A percentile compares a stretch with the other conserved stretches of the same genome.
Conservation (phyloP, 495 filamentous ascomycete genomes). For the Pyrenula massariospora region DNA sequence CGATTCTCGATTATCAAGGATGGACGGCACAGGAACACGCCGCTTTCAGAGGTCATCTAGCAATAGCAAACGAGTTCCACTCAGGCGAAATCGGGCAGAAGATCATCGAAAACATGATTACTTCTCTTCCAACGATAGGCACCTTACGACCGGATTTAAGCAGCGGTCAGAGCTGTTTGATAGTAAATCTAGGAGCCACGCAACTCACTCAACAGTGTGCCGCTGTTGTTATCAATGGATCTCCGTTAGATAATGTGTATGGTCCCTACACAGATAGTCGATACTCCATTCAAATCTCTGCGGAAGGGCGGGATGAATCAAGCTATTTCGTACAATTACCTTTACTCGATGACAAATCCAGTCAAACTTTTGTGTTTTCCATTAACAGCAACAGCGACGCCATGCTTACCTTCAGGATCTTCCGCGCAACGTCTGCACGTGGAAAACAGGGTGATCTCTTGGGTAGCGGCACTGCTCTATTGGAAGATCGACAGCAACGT, state of each 20-base stretch:
- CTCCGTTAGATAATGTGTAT: too few species aligned
- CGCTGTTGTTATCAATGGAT: too few species aligned
- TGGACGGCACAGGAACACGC: constrained; percentile 15
- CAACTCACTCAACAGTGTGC: too few species aligned
- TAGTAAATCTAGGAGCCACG: too few species aligned
- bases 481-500: constrained; percentile 4
- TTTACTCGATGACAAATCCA: constrained; percentile 15
- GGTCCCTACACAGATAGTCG: too few species aligned
- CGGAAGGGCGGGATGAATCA: too few species aligned
- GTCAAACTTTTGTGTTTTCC: constrained; percentile 14
- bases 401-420: constrained; percentile 12
- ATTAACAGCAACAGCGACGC: constrained; percentile 4
- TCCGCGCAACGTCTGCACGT: background rate
- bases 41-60: constrained; percentile 10
- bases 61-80: constrained; percentile 4
- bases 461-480: constrained; percentile 11
- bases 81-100: constrained; percentile 1
- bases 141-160: background rate
- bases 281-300: too few species aligned
- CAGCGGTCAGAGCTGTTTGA: too few species aligned
- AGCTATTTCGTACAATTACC: too few species aligned
- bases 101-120: too few species aligned
- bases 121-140: background rate
- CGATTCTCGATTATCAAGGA: constrained; percentile 7
- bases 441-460: constrained; percentile 1